Evolutionary conservation across 208 protist genomes (phyloP).

Genomic region (Trypanosoma vivax): DNA sequence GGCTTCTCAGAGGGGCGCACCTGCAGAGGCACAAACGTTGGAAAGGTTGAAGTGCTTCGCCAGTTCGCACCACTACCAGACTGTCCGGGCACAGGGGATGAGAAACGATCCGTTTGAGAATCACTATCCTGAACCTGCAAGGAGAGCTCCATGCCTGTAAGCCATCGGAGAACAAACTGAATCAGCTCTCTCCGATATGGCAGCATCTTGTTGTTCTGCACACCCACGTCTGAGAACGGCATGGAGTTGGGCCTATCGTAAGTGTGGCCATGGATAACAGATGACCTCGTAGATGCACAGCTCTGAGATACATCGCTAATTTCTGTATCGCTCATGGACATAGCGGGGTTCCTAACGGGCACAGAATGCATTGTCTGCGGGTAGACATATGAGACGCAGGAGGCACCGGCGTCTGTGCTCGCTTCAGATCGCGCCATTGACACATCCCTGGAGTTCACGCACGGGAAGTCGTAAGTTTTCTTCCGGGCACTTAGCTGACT

Average conservation of each 20-base stretch:
- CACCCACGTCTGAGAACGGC: slow-evolving; percentile 13
- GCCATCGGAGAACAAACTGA: slow-evolving; percentile 48
- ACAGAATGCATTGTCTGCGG: background rate
- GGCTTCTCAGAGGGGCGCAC: slow-evolving; percentile 17
- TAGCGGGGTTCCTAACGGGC: slow-evolving; percentile 2
- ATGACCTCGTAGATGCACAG: background rate
- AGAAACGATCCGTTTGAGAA: background rate
- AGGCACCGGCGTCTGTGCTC: too few relatives aligned
- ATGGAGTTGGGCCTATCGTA: background rate
- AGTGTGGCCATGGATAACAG: background rate
- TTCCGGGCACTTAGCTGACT: too few relatives aligned
- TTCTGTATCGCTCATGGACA: slow-evolving; percentile 21
- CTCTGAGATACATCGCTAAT: slow-evolving; percentile 19
- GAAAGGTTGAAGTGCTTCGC: background rate
- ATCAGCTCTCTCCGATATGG: slow-evolving; percentile 57
- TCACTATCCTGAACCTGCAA: slow-evolving; percentile 32
- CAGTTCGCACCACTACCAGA: background rate
- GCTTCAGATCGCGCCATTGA: too few relatives aligned
- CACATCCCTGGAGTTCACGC: too few relatives aligned
- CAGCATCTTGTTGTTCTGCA: slow-evolving; percentile 69
- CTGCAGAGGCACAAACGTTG: background rate
- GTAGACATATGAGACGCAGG: background rate
- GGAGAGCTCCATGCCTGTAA: slow-evolving; percentile 60
- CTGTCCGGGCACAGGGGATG: background rate
- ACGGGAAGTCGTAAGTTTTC: too few relatives aligned